Evolutionary conservation across 257 asterid species (phyloP).

Genomic region (Pogostemon cablin): DNA sequence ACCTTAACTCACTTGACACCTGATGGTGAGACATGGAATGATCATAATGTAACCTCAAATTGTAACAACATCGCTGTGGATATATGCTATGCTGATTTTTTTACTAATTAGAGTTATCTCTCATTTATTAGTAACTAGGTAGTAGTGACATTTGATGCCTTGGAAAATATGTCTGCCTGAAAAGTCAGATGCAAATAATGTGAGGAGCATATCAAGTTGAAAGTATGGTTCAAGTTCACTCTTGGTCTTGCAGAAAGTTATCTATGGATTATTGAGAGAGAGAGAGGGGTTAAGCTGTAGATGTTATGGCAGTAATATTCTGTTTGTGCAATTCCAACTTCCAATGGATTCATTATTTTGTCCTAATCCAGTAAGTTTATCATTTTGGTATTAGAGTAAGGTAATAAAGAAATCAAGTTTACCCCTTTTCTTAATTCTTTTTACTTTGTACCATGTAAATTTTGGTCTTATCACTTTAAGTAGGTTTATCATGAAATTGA

Average conservation of each 20-base stretch:
- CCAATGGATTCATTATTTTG: too few species aligned
- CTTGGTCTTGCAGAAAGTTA: not conserved
- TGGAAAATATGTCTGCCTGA: not conserved
- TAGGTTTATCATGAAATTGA: not conserved
- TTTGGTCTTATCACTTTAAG: not conserved
- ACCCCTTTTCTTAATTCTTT: not conserved
- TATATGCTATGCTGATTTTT: not conserved
- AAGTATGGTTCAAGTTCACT: not conserved
- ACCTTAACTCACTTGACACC: not conserved
- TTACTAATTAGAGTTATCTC: not conserved
- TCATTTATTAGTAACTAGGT: not conserved
- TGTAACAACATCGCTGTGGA: not conserved
- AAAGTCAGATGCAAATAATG: not conserved
- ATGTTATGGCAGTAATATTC: too few species aligned
- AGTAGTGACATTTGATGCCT: not conserved
- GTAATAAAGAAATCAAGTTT: not conserved
- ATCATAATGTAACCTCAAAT: not conserved
- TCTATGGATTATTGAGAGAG: not conserved
- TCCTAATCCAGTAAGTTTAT: too few species aligned
- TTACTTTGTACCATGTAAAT: constrained; percentile 4
- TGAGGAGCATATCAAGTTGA: not conserved
- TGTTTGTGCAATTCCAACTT: too few species aligned
- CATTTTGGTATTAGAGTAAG: not conserved
- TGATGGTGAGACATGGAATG: not conserved
- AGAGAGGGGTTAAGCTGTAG: not conserved